phyloP scores from a whole-genome alignment of 108 stramenopile species.

The Cyclotella atomus region DNA sequence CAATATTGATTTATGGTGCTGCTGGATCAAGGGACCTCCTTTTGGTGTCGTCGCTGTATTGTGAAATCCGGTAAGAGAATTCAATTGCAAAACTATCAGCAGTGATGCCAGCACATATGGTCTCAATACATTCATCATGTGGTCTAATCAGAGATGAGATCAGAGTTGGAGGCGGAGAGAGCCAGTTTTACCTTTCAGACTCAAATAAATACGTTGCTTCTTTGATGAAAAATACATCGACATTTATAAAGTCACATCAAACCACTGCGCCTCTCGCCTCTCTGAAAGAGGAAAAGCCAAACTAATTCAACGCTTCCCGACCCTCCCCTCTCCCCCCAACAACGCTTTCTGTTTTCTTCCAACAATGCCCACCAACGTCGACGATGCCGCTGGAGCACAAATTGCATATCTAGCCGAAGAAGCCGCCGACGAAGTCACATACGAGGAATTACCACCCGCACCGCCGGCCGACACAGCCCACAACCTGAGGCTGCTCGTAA shows the following conservation, averaged over 20 bases:
- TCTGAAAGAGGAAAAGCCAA: neutral
- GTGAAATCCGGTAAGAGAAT: too few relatives aligned
- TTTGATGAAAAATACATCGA: too few relatives aligned
- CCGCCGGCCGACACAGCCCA: neutral
- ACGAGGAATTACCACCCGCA: neutral
- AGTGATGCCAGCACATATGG: too few relatives aligned
- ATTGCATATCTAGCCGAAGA: conserved; percentile 7
- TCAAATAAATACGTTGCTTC: too few relatives aligned
- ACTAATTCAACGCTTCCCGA: conserved; percentile 3
- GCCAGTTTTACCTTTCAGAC: too few relatives aligned
- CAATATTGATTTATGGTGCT: neutral
- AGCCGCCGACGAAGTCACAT: neutral
- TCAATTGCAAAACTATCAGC: too few relatives aligned
- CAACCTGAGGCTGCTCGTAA: neutral
- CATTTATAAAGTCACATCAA: too few relatives aligned
- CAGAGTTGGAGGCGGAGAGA: too few relatives aligned
- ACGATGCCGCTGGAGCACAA: neutral
- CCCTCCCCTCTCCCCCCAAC: conserved; percentile 1
- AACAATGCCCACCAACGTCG: conserved; percentile 7
- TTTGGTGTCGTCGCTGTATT: neutral
- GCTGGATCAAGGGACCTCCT: too few relatives aligned
- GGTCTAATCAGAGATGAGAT: too few relatives aligned
- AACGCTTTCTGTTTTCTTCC: too few relatives aligned
- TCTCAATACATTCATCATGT: too few relatives aligned
- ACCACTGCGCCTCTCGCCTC: neutral